Evolutionary conservation across 2,329 filamentous ascomycete species (phyloP), one percentile per base, ranked within the genome.

Genomic region (Periglandula ipomoeae): DNA sequence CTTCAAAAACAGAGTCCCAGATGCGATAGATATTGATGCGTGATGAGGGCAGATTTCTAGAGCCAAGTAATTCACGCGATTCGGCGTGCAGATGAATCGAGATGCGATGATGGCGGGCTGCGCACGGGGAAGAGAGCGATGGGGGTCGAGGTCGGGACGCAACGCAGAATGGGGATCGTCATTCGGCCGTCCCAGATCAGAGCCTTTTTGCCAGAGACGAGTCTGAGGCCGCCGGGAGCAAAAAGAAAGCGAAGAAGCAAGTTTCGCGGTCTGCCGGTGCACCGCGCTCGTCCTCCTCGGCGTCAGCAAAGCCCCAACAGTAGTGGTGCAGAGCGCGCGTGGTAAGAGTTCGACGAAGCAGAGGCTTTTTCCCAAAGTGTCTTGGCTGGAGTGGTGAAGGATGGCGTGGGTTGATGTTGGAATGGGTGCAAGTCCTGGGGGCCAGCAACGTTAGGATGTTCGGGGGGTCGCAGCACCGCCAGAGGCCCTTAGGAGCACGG

Each of bases 91-190:
- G 22, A 35, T 13, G 22, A 17, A 22, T 47, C 30, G 15, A 32
- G n/a, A 22, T 17, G 24, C 44, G 38, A 30, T 24, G 49, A 37
- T 11, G 19, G 38, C 20, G 19, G 30, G 38, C 35, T 27, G 41
- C 43, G 58, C 48, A 50, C 44, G 47, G 44, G 51, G 43, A 45
- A 45, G 52, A 45, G 47, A 52, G 52, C 47, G 46, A 50, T 47
- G 52, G 48, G 42, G 49, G 50, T 51, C 40, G 50, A 57, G 41
- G 54, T 49, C 51, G 54, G 55, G 50, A 50, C 49, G 50, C 53
- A 58, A 53, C 48, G 53, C 53, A 53, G 53, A 53, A 53, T 44
- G 52, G 53, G 46, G 52, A 50, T 51, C 42, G 49, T 47, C 41
- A 45, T 41, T 20, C 24, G 42, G 34, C 32, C 40, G 19, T 27